Base-by-base conservation (phyloP, 2,329 filamentous ascomycete genomes). In the Davidsoniella neocaledoniae region DNA sequence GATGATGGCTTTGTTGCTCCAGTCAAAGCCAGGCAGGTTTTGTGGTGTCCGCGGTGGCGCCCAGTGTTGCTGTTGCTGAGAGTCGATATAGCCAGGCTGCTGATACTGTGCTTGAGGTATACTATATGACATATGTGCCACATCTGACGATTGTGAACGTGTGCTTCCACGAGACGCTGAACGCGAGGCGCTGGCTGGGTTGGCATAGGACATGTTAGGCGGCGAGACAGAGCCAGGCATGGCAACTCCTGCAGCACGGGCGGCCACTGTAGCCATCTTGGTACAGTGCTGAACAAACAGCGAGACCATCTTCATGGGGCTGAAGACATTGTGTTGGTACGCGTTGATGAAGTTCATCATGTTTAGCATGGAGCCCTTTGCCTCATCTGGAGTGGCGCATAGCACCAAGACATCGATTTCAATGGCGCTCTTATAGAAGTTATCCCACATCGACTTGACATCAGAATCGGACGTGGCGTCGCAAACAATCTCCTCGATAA, bases 361-460 rank as follows among this genome's bases (percentile, higher is more conserved):
- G 10, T 54, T 44, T 5, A 52, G 36, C 3, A 41, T 26, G 0
- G 39, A 38, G 2, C 53, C 54, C 23, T 44, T 51, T 5, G 39
- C 33, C 16, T 21, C 26, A 5, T 37, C 26, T 2, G 53, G 51
- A 1, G 57, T 57, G 0, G 60, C 60, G 26, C 58, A 62, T 5
- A 60, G 40, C 0, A 61, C 60, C 3, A 63, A 49, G n/a, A 63
- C 60, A 21, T 63, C 60, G 0, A 63, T 53, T 6, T 53, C 38
- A 12, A 60, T 47, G 0, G 48, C 54, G 26, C 17, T 23, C 6
- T 61, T 53, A 2, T 43, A 50, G 12, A 59, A 39, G 2, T 47
- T 55, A 3, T 53, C 52, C 65, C 65, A 68, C 1, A 68, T 55
- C 17, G 51, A 49, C 0, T 50, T 54, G n/a, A 60, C 55, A n/a